Evolutionary conservation across 1,284 basidiomycete genomes (phyloP).

Genomic region (Microbotryum saponariae): DNA sequence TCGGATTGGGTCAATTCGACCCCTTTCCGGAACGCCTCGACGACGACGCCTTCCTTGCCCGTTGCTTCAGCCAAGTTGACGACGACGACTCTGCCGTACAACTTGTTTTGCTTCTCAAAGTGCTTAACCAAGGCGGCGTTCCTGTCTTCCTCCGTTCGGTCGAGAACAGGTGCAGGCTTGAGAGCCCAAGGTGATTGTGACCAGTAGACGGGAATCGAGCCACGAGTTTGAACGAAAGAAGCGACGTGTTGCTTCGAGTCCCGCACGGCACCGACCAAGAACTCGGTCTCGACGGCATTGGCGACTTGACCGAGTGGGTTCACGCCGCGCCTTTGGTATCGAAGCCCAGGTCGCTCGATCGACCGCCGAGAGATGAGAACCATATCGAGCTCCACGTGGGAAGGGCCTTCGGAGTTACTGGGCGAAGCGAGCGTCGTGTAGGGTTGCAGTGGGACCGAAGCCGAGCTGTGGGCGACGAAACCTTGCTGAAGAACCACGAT

Average conservation of each 20-base stretch:
- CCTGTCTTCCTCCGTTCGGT: slow-evolving; percentile 66
- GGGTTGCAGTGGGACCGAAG: slow-evolving; percentile 50
- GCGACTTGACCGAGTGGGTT: slow-evolving; percentile 50
- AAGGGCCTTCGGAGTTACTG: slow-evolving; percentile 7
- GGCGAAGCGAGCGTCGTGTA: slow-evolving; percentile 7
- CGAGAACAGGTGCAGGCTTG: slow-evolving; percentile 79
- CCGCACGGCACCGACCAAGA: slow-evolving; percentile 56
- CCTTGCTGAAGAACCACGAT: slow-evolving; percentile 84
- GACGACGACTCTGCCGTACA: slow-evolving; percentile 73
- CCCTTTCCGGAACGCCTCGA: slow-evolving; percentile 66
- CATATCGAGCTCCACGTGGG: slow-evolving; percentile 42
- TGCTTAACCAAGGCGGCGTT: slow-evolving; percentile 64
- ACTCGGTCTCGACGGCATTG: slow-evolving; percentile 53
- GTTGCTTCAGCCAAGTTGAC: slow-evolving; percentile 84
- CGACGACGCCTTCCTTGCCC: slow-evolving; percentile 77
- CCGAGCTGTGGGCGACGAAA: slow-evolving; percentile 64
- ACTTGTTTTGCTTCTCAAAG: slow-evolving; percentile 57
- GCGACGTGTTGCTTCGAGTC: slow-evolving; percentile 68
- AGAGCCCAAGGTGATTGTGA: slow-evolving; percentile 49
- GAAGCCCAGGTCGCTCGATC: slow-evolving; percentile 48
- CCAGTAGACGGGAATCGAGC: slow-evolving; percentile 58
- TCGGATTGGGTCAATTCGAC: slow-evolving; percentile 48
- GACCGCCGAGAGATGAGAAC: slow-evolving; percentile 48
- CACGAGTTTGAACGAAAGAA: slow-evolving; percentile 78
- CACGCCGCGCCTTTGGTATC: slow-evolving; percentile 50